Base-by-base conservation (phyloP, 202 grass and related monocot genomes). In the Miscanthus sacchariflorus region DNA sequence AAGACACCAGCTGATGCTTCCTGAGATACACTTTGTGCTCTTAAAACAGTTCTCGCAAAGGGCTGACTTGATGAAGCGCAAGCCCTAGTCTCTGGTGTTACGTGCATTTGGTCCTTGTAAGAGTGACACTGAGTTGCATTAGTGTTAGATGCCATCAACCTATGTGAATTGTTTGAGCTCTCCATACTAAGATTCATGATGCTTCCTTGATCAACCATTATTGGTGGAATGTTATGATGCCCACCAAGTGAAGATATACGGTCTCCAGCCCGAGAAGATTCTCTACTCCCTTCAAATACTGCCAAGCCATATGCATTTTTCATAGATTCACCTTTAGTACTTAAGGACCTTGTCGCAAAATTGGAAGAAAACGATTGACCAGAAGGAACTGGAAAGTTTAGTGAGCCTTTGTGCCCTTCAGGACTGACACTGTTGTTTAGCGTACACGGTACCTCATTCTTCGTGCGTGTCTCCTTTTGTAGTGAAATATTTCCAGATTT, bases 101-200 rank as follows among this genome's bases (percentile, higher is more conserved):
- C 66, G n/a, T 54, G 33, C n/a, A 64, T 74, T 45, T 61, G 84
- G 87, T 95, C 89, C 78, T 88, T 90, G 77, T 83, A 84, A 38
- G 74, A 88, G 76, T 91, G 72, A 81, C 65, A 90, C 2, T 39
- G 83, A 86, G 45, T 86, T 79, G 68, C 54, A 78, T 90, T 90
- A 87, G 65, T 90, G 74, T n/a, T 79, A 78, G 58, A 63, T 63
- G 67, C 66, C 38, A 81, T 85, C 66, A 86, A 81, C 54, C 93
- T 90, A 15, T 56, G 66, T 42, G 83, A 83, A 64, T 33, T 64
- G 23, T 75, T 83, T 81, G 87, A 88, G 84, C 78, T 85, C 76
- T 86, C 81, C 42, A 89, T 38, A 77, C 33, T 25, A 45, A 81
- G 44, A 40, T 85, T 86, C 65, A 83, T 80, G 18, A 79, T 85